phyloP scores from a whole-genome alignment of 176 grass and related monocot species.

The Leersia perrieri region DNA sequence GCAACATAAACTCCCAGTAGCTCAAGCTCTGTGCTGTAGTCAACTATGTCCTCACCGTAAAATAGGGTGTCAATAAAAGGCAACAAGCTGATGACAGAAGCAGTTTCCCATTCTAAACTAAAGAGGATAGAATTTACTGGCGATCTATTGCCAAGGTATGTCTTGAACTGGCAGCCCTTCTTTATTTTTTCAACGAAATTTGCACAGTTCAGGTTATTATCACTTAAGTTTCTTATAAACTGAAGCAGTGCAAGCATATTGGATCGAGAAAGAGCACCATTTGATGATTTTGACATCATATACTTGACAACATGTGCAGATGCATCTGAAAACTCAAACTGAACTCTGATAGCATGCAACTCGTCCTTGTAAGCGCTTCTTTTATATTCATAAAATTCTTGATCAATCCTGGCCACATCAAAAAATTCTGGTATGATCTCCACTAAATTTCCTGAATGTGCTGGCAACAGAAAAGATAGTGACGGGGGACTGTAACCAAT shows the following conservation, averaged over 20 bases:
- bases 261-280: background rate
- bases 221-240: conserved; percentile 43
- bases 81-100: conserved; percentile 41
- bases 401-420: too few species aligned
- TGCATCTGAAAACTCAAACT: too few species aligned
- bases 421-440: too few species aligned
- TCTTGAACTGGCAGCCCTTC: conserved; percentile 37
- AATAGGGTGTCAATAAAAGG: conserved; percentile 42
- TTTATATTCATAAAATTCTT: too few species aligned
- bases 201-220: too few species aligned
- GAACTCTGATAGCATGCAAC: too few species aligned
- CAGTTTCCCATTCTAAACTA: conserved; percentile 22
- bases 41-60: conserved; percentile 38
- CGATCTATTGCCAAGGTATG: conserved; percentile 26
- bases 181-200: conserved; percentile 31
- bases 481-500: too few species aligned
- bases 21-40: conserved; percentile 40
- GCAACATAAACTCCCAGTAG: conserved; percentile 43
- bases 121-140: conserved; percentile 34
- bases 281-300: background rate
- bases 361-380: too few species aligned
- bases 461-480: too few species aligned
- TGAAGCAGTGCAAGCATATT: conserved; percentile 43
- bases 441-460: too few species aligned
- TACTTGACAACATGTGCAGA: too few species aligned